Evolutionary conservation across 225 moss, liverwort and hornwort genomes (phyloP).

Genomic region (Lunularia cruciata): DNA sequence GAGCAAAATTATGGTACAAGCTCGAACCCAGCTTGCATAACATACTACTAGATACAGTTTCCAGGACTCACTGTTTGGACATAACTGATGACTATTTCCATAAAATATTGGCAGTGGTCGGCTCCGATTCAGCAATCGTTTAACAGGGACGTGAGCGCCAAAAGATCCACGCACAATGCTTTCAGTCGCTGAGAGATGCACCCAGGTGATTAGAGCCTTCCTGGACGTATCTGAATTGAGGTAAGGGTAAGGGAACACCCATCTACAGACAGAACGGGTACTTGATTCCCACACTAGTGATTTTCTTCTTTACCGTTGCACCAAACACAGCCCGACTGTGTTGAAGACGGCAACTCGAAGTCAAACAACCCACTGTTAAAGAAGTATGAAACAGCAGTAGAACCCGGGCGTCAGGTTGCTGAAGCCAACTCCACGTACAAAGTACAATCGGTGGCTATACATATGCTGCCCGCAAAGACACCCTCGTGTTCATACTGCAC

Average conservation of each 20-base stretch:
- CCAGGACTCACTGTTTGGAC: conserved; percentile 5
- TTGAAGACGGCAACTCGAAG: not conserved
- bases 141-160: not conserved
- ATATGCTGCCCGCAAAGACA: not conserved
- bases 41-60: not conserved
- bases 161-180: not conserved
- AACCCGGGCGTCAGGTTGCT: conserved; percentile 5
- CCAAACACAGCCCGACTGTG: not conserved
- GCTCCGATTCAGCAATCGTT: not conserved
- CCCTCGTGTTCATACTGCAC: not conserved
- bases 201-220: conserved; percentile 4
- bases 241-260: conserved; percentile 8
- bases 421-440: conserved; percentile 15
- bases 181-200: not conserved
- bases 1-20: conserved; percentile 14
- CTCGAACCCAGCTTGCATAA: conserved; percentile 14
- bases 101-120: not conserved
- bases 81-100: not conserved
- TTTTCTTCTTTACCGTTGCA: not conserved
- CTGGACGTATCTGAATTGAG: not conserved
- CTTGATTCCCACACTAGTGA: conserved; percentile 9
- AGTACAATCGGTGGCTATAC: not conserved
- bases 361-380: not conserved
- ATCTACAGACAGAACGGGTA: not conserved
- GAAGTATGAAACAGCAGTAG: not conserved